Base-by-base conservation (phyloP, 257 asterid species). In the Nicotiana attenuata region DNA sequence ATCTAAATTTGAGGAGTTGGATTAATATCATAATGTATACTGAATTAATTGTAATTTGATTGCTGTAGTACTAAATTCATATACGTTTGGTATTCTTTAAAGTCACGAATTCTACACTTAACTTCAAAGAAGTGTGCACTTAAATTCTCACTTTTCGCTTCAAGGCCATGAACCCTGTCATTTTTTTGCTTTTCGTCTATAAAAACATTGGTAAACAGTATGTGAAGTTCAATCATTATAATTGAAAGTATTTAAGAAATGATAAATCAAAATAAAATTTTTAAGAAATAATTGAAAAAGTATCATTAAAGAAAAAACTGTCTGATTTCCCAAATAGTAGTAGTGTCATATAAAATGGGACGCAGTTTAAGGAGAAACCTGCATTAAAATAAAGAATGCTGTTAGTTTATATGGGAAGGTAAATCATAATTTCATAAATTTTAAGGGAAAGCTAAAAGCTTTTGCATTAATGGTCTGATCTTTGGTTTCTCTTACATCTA, bases 401-500 rank as follows among this genome's bases (percentile, higher is more conserved):
- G 60, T 73, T 47, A 73, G 41, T 16, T 73, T 73, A 28, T 73
- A 47, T 73, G 38, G 38, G 78, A 73, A 47, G 38, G 60, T 73
- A 73, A 14, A 50, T 60, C 79, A 24, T 50, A 45, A 50, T 75
- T 50, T 73, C 38, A 50, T 50, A 75, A 47, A 24, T 15, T 50
- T 24, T 75, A 24, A 50, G 35, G 79, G 63, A 22, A 71, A 31
- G 38, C 81, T 45, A 15, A 50, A 20, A 17, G 76, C 75, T 69
- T 85, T 53, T 41, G 79, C 79, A 19, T 35, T 38, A 3, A 55
- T 41, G 50, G 50, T 41, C 50, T 41, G 50, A 41, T 56, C 67
- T 61, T 29, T 82, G 38, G 45, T 59, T 84, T 81, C 11, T 75
- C 45, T 79, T 80, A 82, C 80, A 45, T 78, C 79, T 85, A 28